phyloP scores from a whole-genome alignment of 2,329 filamentous ascomycete genomes.

The Pleoardoris graminearum region DNA sequence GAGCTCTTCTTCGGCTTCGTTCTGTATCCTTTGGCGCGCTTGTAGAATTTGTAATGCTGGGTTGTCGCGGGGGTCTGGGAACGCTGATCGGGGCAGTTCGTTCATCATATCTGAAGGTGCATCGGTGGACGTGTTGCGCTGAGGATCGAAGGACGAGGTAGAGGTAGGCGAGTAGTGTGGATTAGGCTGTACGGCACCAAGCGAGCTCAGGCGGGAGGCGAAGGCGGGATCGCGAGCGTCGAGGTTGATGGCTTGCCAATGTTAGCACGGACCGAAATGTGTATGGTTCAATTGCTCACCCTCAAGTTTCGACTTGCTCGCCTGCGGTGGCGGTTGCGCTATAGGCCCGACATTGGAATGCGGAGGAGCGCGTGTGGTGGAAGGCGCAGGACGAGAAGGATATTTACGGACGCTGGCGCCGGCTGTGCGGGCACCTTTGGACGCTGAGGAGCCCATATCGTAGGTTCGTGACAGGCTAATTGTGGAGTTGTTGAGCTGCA shows the following conservation, averaged over 20 bases:
- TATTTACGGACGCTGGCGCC: conserved; percentile 59
- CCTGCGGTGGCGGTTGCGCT: conserved; percentile 46
- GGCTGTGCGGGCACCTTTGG: conserved; percentile 58
- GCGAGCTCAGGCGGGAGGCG: conserved; percentile 76
- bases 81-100: conserved; percentile 33
- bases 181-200: conserved; percentile 62
- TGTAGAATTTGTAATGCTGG: conserved; percentile 59
- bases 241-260: conserved; percentile 57
- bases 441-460: conserved; percentile 62
- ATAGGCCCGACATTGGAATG: conserved; percentile 44
- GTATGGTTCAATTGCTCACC: conserved; percentile 28
- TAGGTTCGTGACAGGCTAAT: conserved; percentile 12
- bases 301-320: conserved; percentile 45
- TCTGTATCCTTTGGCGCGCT: conserved; percentile 55
- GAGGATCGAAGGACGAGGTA: conserved; percentile 49
- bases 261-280: not conserved
- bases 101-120: conserved; percentile 38
- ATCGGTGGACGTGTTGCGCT: conserved; percentile 30
- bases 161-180: conserved; percentile 61
- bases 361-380: conserved; percentile 35
- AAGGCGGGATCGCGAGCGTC: conserved; percentile 66
- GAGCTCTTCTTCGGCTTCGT: conserved; percentile 59
- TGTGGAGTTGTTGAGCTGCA: conserved; percentile 29
- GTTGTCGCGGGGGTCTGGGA: conserved; percentile 49
- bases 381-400: conserved; percentile 52